Conservation (phyloP, 352 stramenopile species). For the Phytophthora hibernalis region DNA sequence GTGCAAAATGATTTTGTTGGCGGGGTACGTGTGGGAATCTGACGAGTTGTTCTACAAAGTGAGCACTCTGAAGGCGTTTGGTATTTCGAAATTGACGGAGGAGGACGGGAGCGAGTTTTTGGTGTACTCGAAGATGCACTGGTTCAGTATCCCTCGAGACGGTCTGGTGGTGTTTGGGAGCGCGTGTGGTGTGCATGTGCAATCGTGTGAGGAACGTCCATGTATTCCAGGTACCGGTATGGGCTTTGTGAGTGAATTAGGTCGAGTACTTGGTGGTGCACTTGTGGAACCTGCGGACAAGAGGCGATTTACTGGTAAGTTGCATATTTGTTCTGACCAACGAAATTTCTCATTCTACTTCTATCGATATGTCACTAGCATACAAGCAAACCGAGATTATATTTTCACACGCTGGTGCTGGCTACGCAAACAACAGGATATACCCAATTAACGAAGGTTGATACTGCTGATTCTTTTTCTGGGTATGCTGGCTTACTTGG, state of each 20-base stretch:
- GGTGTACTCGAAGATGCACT: constrained; percentile 18
- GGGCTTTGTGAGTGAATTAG: constrained; percentile 4
- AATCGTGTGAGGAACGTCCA: constrained; percentile 10
- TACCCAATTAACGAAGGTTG: no score
- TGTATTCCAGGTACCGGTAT: background rate
- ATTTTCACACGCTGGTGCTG: no score
- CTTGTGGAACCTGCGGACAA: background rate
- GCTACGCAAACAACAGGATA: no score
- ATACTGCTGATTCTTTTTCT: no score
- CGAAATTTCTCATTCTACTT: no score
- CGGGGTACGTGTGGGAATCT: constrained; percentile 18
- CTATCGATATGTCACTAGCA: no score
- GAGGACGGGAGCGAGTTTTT: constrained; percentile 18
- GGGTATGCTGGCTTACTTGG: no score
- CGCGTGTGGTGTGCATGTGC: constrained; percentile 5
- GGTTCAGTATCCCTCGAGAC: constrained; percentile 9
- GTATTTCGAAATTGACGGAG: constrained; percentile 20
- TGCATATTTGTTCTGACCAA: background rate
- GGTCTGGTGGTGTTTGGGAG: constrained; percentile 13
- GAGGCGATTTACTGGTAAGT: background rate
- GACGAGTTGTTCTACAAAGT: constrained; percentile 12
- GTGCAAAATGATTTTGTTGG: constrained; percentile 15
- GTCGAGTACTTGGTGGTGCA: constrained; percentile 6
- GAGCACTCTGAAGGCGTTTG: constrained; percentile 19
- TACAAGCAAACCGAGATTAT: no score